phyloP scores from a whole-genome alignment of 768 basidiomycete genomes.

The Pleurotus tuber-regium region DNA sequence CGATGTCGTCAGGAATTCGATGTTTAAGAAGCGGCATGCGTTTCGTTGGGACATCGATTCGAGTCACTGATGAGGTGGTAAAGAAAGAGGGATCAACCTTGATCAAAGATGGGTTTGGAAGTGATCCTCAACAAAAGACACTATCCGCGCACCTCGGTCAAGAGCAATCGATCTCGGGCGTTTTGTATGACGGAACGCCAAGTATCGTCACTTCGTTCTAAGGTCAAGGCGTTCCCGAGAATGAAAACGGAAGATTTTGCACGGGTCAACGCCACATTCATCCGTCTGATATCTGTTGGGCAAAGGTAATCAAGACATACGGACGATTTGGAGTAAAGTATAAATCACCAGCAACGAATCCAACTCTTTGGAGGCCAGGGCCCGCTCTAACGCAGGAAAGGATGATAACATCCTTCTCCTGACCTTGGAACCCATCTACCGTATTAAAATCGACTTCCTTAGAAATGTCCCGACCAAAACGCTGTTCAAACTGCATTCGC shows the following conservation, averaged over 20 bases:
- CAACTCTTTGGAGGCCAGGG: constrained; percentile 75
- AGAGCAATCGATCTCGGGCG: constrained; percentile 60
- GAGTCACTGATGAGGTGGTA: constrained; percentile 15
- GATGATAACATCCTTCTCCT: constrained; percentile 98
- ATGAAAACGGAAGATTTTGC: constrained; percentile 94
- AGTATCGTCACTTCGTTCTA: constrained; percentile 78
- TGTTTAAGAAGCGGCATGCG: constrained; percentile 16
- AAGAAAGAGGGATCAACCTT: constrained; percentile 28
- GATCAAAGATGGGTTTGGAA: too few relatives aligned
- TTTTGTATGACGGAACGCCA: constrained; percentile 82
- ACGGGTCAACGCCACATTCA: constrained; percentile 99
- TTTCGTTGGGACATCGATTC: constrained; percentile 20
- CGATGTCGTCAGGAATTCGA: constrained; percentile 30
- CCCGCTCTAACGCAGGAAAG: constrained; percentile 95
- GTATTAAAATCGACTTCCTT: constrained; percentile 90
- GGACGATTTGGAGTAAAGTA: neutral
- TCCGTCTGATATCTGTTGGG: constrained; percentile 68
- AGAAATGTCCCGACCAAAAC: constrained; percentile 70
- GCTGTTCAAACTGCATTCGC: constrained; percentile 60
- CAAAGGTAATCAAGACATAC: constrained; percentile 1
- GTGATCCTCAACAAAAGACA: constrained; percentile 8
- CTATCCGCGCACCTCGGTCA: constrained; percentile 56
- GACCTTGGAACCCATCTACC: constrained; percentile 98
- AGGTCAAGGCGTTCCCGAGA: constrained; percentile 84
- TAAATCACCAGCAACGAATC: constrained; percentile 76